Evolutionary conservation across 371 early-diverging fungal genomes (phyloP), one percentile per base, ranked within the genome.

Genomic region (Lichtheimia ornata): DNA sequence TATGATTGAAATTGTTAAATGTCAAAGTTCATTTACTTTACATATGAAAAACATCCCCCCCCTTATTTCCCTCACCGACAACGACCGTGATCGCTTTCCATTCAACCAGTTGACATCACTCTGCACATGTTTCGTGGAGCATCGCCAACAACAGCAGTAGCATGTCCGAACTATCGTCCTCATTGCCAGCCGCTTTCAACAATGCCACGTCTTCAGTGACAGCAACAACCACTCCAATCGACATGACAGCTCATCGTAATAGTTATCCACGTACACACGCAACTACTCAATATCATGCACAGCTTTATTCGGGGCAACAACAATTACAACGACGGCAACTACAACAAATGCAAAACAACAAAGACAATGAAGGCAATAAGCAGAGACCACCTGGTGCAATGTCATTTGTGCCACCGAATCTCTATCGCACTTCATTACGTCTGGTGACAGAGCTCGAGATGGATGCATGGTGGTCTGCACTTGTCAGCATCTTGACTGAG

Each of bases 231-330:
- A 50, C 27, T 0, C 28, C 56, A 18, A 9, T 22, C 6, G 50
- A 40, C 47, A 54, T 15, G 9, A 40, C 63, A 51, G 44, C 63
- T 28, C 15, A 20, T 42, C 22, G 51, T 18, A 51, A 45, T 28
- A 18, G 25, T 43, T 58, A 45, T n/a, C 57, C 49, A 22, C 41
- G 53, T 54, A 56, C 63, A 12, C 69, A 70, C 18, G 72, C 76
- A 6, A 79, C 73, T 17, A 68, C 72, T n/a, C 68, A 81, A 55
- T 77, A 81, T 56, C 79, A 81, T 62, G 82, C 82, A 30, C 77
- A 74, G 30, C 59, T 76, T 13, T 76, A 68, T 61, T 76, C 77
- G 13, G 74, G 70, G 1, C 75, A 74, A 35, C 67, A 76, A 59
- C 68, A 74, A 40, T 51, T 74, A 43, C 79, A 75, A 53, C 59